Evolutionary conservation across 345 rosid species (phyloP), one percentile per base, ranked within the genome.

Genomic region (Acer campestre): DNA sequence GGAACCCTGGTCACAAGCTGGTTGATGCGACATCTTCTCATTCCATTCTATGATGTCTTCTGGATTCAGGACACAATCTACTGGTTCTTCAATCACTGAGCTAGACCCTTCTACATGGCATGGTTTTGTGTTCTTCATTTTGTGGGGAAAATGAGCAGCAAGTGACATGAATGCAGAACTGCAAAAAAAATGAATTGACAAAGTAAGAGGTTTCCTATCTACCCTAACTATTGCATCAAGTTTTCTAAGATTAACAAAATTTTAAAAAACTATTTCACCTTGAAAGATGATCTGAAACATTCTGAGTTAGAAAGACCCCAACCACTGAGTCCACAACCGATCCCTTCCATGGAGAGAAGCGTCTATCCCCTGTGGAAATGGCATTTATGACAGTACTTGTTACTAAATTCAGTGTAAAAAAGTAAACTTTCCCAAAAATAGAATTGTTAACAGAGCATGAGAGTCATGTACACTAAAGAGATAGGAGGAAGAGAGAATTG

Each of bases 301-400:
- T 97, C 75, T 97, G 98, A 29, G 99, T 97, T 12, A 97, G 97
- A 82, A 97, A 97, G 23, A 97, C 99, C 74, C 99, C 98, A 70
- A 94, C 87, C 5, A 97, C 98, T 6, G 98, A 97, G 86, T 97
- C 99, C 59, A 97, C 93, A 31, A 91, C 97, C 1, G 99, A 97
- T 75, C 98, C 99, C 67, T 97, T 97, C 99, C 98, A 97, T 67
- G 84, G 90, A 40, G 98, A 89, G 86, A 97, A 97, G 67, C 98
- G 90, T 68, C 99, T 86, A 80, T 97, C 98, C 35, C 99, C 99
- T 96, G 91, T 64, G 66, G 38, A 67, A 74, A 72, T 63, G 68
- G 46, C 53, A 67, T 20, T 70, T 61, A 70, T 61, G 68, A 35
- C 61, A 75, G 59, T 82, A 73, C 76, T 68, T 38, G 49, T 61